Evolutionary conservation across 345 rosid genomes (phyloP), one percentile per base, ranked within the genome.

Genomic region (Eutrema yunnanense): DNA sequence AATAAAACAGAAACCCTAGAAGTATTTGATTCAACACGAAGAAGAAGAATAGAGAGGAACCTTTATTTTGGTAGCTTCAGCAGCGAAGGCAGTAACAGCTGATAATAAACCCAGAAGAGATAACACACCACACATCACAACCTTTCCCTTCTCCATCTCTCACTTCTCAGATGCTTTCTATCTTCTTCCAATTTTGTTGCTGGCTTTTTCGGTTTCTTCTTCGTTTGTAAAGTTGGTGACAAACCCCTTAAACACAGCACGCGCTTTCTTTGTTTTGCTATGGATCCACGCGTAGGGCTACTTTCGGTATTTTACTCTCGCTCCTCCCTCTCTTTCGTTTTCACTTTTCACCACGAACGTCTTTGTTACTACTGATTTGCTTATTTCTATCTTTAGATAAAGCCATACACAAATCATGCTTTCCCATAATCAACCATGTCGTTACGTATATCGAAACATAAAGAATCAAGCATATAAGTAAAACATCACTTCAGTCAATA

Each of bases 31-130:
- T 22, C 9, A 36, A 26, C 5, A 30, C 3, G 30, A 49, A 27
- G 60, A 50, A 50, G 27, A 38, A 19, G 26, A 22, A 7, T 10
- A 42, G 19, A 42, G 56, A 50, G 37, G 59, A 22, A 94, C 98
- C 96, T 89, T 92, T 59, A 94, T 84, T 80, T 87, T 74, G n/a
- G 97, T 89, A 65, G 83, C 95, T 73, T 94, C 98, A 33, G 97
- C 99, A 55, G 79, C 96, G 78, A 94, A 91, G 72, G 96, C 97
- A 69, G 97, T 82, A 66, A 83, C 83, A 73, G 89, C 96, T 29
- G 96, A 86, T 37, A 95, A 73, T 7, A 89, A 51, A 47, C 92
- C 99, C 62, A 95, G 69, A 44, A 92, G 22, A 27, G 86, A 88
- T 42, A 86, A 89, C 16, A 73, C 71, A 55, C 83, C 9, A 67